Percentiles rank a stretch among this genome's conserved stretches.
phyloP scores from a whole-genome alignment of 1,284 basidiomycete species.

The Irpex rosettiformis region DNA sequence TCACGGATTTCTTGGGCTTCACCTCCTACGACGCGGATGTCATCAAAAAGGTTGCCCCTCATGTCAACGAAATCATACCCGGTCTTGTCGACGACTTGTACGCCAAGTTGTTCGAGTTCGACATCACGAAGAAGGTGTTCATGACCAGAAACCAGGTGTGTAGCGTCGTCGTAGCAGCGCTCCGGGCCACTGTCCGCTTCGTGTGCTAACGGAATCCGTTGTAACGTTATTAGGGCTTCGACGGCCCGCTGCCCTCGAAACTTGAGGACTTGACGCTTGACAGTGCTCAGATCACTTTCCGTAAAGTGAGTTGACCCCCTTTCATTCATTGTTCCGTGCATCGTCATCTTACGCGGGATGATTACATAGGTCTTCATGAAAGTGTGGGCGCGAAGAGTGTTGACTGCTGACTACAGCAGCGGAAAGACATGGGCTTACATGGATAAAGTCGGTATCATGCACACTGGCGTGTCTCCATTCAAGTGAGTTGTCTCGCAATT shows the following conservation, averaged over 20 bases:
- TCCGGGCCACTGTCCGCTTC: neutral
- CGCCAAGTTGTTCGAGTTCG: slow-evolving; percentile 44
- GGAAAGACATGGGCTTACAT: slow-evolving; percentile 44
- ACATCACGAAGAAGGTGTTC: slow-evolving; percentile 43
- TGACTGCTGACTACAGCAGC: slow-evolving; percentile 42
- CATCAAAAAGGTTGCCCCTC: slow-evolving; percentile 36
- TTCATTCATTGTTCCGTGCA: slow-evolving; percentile 3
- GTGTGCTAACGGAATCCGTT: neutral
- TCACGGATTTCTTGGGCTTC: slow-evolving; percentile 44
- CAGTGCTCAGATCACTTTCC: slow-evolving; percentile 44
- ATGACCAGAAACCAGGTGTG: slow-evolving; percentile 32
- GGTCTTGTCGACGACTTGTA: slow-evolving; percentile 43
- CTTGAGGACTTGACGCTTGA: slow-evolving; percentile 39
- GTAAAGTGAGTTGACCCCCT: slow-evolving; percentile 33
- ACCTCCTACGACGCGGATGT: slow-evolving; percentile 37
- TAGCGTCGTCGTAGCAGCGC: slow-evolving; percentile 6
- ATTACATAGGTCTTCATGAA: slow-evolving; percentile 33
- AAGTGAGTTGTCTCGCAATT: slow-evolving; percentile 17
- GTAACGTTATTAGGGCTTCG: slow-evolving; percentile 29
- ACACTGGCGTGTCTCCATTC: slow-evolving; percentile 44
- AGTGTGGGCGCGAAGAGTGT: slow-evolving; percentile 32
- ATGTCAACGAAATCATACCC: slow-evolving; percentile 41
- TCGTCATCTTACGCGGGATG: neutral
- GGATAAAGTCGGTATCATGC: slow-evolving; percentile 49
- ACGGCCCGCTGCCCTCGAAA: slow-evolving; percentile 32